Evolutionary conservation across 768 basidiomycete genomes (phyloP), one percentile per base, ranked within the genome.

Genomic region (Mycena metata): DNA sequence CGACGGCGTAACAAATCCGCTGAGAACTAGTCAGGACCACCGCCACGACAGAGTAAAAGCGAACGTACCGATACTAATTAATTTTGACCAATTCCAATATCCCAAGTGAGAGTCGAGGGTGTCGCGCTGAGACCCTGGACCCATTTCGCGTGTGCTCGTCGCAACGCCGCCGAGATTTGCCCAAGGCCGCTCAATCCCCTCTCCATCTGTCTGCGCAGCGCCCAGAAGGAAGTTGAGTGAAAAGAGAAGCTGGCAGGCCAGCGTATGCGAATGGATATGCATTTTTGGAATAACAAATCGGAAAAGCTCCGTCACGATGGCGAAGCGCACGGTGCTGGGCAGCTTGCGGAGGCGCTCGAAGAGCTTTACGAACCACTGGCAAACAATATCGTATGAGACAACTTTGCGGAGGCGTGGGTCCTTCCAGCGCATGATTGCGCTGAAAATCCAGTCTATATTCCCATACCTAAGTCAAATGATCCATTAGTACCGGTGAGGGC

Each of bases 381-480:
- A 79, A 0, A 69, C 77, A 60, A 81, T 78, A 50, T 81, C 78
- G 61, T 81, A 81, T 0, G 75, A 76, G 76, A 60, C 7, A 1
- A 78, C 60, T 3, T 78, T 9, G 3, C 52, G 35, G 1, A 58
- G 16, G 11, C 6, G 30, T 5, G 71, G 35, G 4, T 57, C 9
- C 5, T 65, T 56, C 23, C 36, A 26, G 5, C n/a, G 24, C 6
- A 80, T 12, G 46, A 69, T 74, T 0, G 71, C 73, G 6, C 72
- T 70, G 45, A 82, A 75, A 11, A 81, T 60, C 52, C 74, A 83
- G 54, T 83, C 80, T 73, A 80, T 82, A 69, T 82, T 82, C 16
- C 69, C 70, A 65, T 79, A 80, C 30, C 80, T 82, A 54, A 12
- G 43, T 9, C 9, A 5, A 26, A 0, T 30, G n/a, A n/a, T n/a